Conservation (phyloP, 2,329 filamentous ascomycete genomes). For the Pseudonectria foliicola region DNA sequence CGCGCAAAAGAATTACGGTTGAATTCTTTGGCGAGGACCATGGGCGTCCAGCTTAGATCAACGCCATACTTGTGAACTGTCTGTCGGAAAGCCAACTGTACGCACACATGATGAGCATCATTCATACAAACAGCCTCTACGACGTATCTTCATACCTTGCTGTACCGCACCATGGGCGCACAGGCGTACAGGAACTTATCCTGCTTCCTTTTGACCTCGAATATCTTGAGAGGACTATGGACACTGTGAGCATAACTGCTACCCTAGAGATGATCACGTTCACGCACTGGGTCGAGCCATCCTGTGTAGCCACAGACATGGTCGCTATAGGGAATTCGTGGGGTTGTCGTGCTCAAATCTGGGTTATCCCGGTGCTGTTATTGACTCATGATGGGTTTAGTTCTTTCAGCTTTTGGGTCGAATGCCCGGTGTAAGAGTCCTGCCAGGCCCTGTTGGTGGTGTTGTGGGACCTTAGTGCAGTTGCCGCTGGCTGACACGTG, state of each 20-base stretch:
- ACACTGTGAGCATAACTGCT: constrained; percentile 9
- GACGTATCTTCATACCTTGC: constrained; percentile 35
- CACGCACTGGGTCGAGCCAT: constrained; percentile 18
- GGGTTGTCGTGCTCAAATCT: not conserved
- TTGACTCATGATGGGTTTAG: not conserved
- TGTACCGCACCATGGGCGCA: constrained; percentile 63
- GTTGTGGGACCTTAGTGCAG: too few species aligned
- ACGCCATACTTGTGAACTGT: constrained; percentile 58
- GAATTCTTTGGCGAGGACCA: constrained; percentile 65
- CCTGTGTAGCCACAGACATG: constrained; percentile 14
- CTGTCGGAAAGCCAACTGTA: constrained; percentile 60
- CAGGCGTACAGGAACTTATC: constrained; percentile 50
- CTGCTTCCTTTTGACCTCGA: constrained; percentile 45
- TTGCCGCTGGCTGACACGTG: too few species aligned
- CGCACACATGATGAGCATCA: constrained; percentile 10
- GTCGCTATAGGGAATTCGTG: not conserved
- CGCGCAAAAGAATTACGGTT: constrained; percentile 54
- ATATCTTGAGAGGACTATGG: constrained; percentile 51
- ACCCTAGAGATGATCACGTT: constrained; percentile 10
- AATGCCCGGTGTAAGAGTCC: too few species aligned
- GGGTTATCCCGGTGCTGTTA: not conserved
- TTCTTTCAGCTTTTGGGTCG: too few species aligned
- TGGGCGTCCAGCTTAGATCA: constrained; percentile 64
- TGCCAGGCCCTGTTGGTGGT: too few species aligned
- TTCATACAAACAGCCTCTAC: accelerated